Conservation (phyloP, 257 asterid genomes). For the Asclepias syriaca region DNA sequence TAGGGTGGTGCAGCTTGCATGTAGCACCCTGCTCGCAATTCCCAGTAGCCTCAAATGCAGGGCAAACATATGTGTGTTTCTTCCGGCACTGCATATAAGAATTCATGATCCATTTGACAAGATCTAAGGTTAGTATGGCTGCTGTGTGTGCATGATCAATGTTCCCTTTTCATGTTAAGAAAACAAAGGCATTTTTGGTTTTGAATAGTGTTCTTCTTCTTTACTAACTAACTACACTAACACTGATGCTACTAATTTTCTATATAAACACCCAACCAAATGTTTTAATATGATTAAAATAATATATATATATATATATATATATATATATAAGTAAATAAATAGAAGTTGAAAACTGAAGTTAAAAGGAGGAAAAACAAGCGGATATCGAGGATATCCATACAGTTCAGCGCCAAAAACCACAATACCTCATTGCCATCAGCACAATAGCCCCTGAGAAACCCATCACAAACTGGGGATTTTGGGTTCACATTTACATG, state of each 20-base stretch:
- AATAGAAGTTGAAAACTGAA: background rate
- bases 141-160: conserved; percentile 12
- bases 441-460: conserved; percentile 90
- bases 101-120: conserved; percentile 52
- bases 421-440: conserved; percentile 86
- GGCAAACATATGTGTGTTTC: conserved; percentile 87
- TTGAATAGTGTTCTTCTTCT: background rate
- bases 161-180: background rate
- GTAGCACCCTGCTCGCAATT: conserved; percentile 54
- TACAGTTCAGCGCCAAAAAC: conserved; percentile 16
- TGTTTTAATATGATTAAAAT: too few relatives aligned
- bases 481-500: conserved; percentile 75
- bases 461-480: conserved; percentile 69
- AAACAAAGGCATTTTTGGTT: background rate
- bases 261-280: background rate
- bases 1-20: conserved; percentile 98
- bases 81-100: conserved; percentile 83
- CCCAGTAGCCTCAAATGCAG: conserved; percentile 75
- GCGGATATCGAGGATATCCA: background rate
- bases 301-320: too few relatives aligned
- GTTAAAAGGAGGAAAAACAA: background rate
- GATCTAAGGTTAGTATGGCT: conserved; percentile 36
- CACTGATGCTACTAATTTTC: background rate
- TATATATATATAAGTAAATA: too few relatives aligned
- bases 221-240: background rate